Evolutionary conservation across 371 early-diverging fungal genomes (phyloP).

Genomic region (Lichtheimia corymbifera): DNA sequence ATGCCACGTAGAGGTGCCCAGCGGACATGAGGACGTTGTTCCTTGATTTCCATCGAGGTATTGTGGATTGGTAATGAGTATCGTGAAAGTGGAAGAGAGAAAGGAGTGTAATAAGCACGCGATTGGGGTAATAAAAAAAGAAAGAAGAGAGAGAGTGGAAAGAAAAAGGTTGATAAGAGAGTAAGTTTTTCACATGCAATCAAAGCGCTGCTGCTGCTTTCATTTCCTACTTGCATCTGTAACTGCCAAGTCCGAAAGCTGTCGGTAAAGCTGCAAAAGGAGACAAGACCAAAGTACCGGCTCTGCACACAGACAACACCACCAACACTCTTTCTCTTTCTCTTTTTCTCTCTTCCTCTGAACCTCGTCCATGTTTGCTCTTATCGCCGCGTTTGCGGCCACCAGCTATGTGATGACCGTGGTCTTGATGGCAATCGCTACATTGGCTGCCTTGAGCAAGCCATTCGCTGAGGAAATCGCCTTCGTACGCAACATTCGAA

Average conservation of each 20-base stretch:
- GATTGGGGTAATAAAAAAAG: neutral
- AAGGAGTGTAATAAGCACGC: neutral
- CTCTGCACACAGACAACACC: neutral
- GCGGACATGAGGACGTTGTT: slow-evolving; percentile 24
- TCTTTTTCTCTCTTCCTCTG: neutral
- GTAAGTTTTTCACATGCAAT: slow-evolving; percentile 9
- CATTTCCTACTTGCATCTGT: too few relatives aligned
- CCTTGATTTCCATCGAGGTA: neutral
- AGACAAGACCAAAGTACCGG: too few relatives aligned
- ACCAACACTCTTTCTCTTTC: neutral
- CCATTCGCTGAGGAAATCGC: slow-evolving; percentile 1
- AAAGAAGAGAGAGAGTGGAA: slow-evolving; percentile 8
- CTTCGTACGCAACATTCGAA: slow-evolving; percentile 7
- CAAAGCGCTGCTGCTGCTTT: neutral
- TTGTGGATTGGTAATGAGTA: neutral
- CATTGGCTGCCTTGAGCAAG: slow-evolving; percentile 16
- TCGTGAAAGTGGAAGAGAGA: too few relatives aligned
- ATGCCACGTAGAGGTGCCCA: slow-evolving; percentile 71
- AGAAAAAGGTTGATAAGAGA: neutral
- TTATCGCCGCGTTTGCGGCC: slow-evolving; percentile 19
- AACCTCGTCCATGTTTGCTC: slow-evolving; percentile 7
- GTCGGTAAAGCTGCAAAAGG: too few relatives aligned
- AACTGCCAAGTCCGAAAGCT: too few relatives aligned
- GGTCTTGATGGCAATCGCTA: slow-evolving; percentile 5
- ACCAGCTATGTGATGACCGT: slow-evolving; percentile 15